Conservation (phyloP, 331 rosid genomes). For the Saraca asoca region DNA sequence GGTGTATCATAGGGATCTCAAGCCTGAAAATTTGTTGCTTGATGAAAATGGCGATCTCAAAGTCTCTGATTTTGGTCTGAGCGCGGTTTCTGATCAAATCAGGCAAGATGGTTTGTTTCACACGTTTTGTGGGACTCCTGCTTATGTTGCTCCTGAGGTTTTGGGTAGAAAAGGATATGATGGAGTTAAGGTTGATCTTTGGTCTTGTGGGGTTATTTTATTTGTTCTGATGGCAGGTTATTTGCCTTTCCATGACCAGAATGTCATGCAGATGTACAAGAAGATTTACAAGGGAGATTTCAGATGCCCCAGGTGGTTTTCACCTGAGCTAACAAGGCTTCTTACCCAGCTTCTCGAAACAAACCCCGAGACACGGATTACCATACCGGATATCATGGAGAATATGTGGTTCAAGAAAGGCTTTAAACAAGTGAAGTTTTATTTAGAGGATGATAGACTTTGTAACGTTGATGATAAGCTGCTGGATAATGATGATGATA, state of each 20-base stretch:
- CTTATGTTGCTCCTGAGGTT: constrained; percentile 70
- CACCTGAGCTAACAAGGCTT: constrained; percentile 46
- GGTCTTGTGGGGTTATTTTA: constrained; percentile 68
- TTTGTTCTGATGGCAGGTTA: constrained; percentile 69
- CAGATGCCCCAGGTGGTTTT: constrained; percentile 59
- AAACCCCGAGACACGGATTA: constrained; percentile 50
- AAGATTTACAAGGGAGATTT: constrained; percentile 60
- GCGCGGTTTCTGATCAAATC: constrained; percentile 63
- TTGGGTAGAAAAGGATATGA: constrained; percentile 58
- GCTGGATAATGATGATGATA: constrained; percentile 33
- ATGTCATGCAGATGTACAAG: constrained; percentile 63
- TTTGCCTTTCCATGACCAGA: constrained; percentile 62
- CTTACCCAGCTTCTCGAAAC: constrained; percentile 49
- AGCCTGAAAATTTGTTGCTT: constrained; percentile 59
- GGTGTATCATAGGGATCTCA: constrained; percentile 61
- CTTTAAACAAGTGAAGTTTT: constrained; percentile 56
- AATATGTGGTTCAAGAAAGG: constrained; percentile 64
- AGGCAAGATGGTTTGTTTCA: constrained; percentile 62
- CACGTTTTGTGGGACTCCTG: constrained; percentile 68
- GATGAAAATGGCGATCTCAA: constrained; percentile 60
- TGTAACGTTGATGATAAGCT: constrained; percentile 47
- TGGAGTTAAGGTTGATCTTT: constrained; percentile 59
- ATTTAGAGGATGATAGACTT: constrained; percentile 58
- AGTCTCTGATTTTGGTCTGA: constrained; percentile 64
- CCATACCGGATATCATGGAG: constrained; percentile 61